These are phyloP conservation scores for Calvatia gigantea DNA, from an alignment of 768 basidiomycete genomes.

Conservation along the genomic window DNA sequence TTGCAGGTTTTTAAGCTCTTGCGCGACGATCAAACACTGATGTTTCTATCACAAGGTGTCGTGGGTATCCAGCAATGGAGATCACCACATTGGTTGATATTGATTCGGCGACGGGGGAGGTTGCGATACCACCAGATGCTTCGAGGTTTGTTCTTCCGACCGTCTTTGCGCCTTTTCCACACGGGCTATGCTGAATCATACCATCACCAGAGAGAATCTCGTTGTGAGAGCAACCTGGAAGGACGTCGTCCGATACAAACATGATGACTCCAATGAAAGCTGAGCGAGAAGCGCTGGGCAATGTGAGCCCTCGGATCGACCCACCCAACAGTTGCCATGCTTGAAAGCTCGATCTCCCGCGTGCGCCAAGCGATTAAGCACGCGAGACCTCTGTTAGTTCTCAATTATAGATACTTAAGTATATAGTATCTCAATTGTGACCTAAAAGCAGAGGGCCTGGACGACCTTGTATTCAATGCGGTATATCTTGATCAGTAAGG, in stretches of 20 bases:
- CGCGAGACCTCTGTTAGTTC: conserved; percentile 1
- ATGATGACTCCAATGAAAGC: not conserved
- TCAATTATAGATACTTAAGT: conserved; percentile 7
- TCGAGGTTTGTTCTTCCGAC: conserved; percentile 3
- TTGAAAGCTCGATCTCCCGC: not conserved
- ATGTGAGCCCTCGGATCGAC: too few species aligned
- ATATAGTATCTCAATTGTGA: conserved; percentile 8
- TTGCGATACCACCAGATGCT: conserved; percentile 40
- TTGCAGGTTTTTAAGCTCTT: conserved; percentile 42
- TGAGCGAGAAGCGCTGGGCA: not conserved
- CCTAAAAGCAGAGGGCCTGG: not conserved
- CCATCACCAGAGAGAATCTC: conserved; percentile 12
- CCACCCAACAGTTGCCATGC: too few species aligned
- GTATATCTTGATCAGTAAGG: not conserved
- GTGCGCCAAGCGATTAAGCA: not conserved
- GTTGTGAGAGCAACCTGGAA: conserved; percentile 14
- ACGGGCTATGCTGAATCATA: conserved; percentile 12
- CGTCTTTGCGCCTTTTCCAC: not conserved
- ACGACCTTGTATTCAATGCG: not conserved
- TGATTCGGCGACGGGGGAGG: conserved; percentile 42
- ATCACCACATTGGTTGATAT: conserved; percentile 56
- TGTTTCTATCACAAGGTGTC: conserved; percentile 47
- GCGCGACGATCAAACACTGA: conserved; percentile 1
- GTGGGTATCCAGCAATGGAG: conserved; percentile 62
- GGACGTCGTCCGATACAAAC: conserved; percentile 3